Conservation (phyloP, 352 stramenopile species). For the Globisporangium perplexum region DNA sequence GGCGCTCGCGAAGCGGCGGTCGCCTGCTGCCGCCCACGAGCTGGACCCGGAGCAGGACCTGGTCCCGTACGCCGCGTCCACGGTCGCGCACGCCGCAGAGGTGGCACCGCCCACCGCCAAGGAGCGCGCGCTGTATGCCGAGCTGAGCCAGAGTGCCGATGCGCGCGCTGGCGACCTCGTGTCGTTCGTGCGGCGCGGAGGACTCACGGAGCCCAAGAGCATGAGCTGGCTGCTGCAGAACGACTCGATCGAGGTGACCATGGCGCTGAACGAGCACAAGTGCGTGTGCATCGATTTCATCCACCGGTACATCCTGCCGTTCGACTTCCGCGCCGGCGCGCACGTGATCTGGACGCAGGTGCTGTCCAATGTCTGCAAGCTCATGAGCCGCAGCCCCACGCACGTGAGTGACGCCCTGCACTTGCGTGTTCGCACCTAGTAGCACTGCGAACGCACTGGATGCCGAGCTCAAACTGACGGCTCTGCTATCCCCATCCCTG, state of each 20-base stretch:
- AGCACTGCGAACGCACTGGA: too few species aligned
- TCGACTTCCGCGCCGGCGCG: conserved; percentile 14
- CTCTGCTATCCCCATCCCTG: conserved; percentile 7
- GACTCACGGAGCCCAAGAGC: conserved; percentile 17
- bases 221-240: background rate
- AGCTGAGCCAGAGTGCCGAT: conserved; percentile 17
- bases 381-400: conserved; percentile 14
- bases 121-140: conserved; percentile 19
- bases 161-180: conserved; percentile 15
- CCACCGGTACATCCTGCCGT: conserved; percentile 9
- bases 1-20: conserved; percentile 24
- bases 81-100: background rate
- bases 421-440: too few species aligned
- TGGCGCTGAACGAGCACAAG: conserved; percentile 30
- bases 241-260: conserved; percentile 18
- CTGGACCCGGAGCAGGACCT: conserved; percentile 8
- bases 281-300: conserved; percentile 28
- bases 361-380: conserved; percentile 21
- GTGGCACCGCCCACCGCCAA: conserved; percentile 5
- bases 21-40: background rate
- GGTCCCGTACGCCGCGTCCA: background rate
- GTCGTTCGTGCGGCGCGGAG: conserved; percentile 9
- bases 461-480: background rate
- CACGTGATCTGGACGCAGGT: conserved; percentile 27
- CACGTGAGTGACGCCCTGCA: conserved; percentile 3